Evolutionary conservation across 805 yeast species (phyloP).

Genomic region (Torulaspora quercuum): DNA sequence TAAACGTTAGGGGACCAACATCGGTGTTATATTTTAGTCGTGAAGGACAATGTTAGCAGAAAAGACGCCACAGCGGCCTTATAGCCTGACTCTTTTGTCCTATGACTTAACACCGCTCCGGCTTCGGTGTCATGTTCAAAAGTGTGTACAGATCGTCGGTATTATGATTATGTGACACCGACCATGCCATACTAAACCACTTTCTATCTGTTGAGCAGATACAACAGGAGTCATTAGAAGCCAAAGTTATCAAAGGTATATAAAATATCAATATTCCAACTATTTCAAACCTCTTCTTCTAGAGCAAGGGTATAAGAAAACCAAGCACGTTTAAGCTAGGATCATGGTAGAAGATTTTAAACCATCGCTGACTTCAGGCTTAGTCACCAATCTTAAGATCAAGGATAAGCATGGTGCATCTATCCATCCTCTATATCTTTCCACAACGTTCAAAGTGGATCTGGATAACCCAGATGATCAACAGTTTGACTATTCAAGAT

Average conservation of each 20-base stretch:
- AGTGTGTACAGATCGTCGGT: slow-evolving; percentile 1
- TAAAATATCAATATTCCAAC: too few relatives aligned
- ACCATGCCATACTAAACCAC: too few relatives aligned
- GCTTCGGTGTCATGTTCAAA: too few relatives aligned
- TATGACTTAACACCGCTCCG: too few relatives aligned
- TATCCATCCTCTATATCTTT: slow-evolving; percentile 83
- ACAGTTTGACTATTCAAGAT: slow-evolving; percentile 80
- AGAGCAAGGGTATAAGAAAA: background rate
- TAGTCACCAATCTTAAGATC: slow-evolving; percentile 28
- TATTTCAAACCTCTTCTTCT: slow-evolving; percentile 1
- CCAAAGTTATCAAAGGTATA: too few relatives aligned
- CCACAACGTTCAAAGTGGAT: slow-evolving; percentile 84
- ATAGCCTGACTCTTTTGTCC: too few relatives aligned
- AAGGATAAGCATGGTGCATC: slow-evolving; percentile 74
- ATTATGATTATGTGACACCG: slow-evolving; percentile 3
- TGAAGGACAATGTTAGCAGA: background rate
- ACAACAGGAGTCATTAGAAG: too few relatives aligned
- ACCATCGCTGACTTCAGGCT: slow-evolving; percentile 8
- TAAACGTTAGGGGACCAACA: too few relatives aligned
- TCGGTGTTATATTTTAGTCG: too few relatives aligned
- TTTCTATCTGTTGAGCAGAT: too few relatives aligned
- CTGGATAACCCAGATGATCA: slow-evolving; percentile 56
- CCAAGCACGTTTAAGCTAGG: too few relatives aligned
- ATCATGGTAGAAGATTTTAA: slow-evolving; percentile 13
- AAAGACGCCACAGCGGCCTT: slow-evolving; percentile 3